These are phyloP conservation scores for Gliomastix tumulicola DNA, from an alignment of 2,329 filamentous ascomycete genomes.

Conservation along the genomic window DNA sequence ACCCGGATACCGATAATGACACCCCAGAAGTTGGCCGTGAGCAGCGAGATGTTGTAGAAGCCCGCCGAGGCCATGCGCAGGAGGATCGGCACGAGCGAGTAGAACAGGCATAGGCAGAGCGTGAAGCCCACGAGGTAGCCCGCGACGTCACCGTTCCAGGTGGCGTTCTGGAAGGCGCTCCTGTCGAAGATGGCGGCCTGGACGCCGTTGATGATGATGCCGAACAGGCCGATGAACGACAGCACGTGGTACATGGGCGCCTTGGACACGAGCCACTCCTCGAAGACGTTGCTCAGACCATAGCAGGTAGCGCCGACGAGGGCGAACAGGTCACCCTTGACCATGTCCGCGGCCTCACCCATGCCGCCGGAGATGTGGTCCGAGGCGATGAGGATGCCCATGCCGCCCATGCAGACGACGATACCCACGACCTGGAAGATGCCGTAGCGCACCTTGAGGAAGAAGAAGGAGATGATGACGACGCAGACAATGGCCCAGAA, in stretches of 20 bases:
- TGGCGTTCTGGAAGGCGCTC: conserved; percentile 54
- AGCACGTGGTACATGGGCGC: conserved; percentile 89
- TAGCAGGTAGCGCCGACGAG: conserved; percentile 86
- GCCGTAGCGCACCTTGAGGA: conserved; percentile 87
- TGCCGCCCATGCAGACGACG: conserved; percentile 82
- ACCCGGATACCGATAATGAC: conserved; percentile 86
- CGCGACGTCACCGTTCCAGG: conserved; percentile 61
- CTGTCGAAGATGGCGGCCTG: conserved; percentile 93
- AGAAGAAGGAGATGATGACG: conserved; percentile 72
- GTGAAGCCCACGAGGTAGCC: conserved; percentile 92
- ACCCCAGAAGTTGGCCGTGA: conserved; percentile 97
- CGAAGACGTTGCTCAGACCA: conserved; percentile 82
- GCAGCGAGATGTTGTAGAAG: conserved; percentile 91
- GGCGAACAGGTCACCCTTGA: conserved; percentile 92
- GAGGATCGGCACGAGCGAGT: conserved; percentile 77
- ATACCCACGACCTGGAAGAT: conserved; percentile 80
- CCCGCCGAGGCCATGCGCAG: conserved; percentile 86
- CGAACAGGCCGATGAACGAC: conserved; percentile 83
- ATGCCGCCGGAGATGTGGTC: conserved; percentile 81
- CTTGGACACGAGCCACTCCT: conserved; percentile 89
- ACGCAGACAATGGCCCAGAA: conserved; percentile 98
- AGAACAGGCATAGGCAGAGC: conserved; percentile 75
- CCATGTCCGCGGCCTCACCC: conserved; percentile 58
- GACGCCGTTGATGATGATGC: conserved; percentile 82
- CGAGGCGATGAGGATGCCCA: conserved; percentile 76